phyloP scores from a whole-genome alignment of 2,329 filamentous ascomycete species.

The Falciphora oryzae region DNA sequence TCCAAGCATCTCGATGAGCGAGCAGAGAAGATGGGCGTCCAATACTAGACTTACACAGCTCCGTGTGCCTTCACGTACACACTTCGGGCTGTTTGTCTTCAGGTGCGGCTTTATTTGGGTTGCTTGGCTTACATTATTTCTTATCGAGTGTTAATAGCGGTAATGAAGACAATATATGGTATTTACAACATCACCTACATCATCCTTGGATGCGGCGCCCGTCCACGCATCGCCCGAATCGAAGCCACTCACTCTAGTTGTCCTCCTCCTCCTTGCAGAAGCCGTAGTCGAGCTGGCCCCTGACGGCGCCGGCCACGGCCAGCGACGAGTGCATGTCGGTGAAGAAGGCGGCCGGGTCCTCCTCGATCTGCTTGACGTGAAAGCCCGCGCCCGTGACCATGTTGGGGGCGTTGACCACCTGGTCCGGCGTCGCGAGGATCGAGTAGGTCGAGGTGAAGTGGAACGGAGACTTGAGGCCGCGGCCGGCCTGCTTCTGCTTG shows the following conservation, averaged over 20 bases:
- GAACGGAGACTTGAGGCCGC: constrained; percentile 12
- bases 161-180: too few species aligned
- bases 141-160: too few species aligned
- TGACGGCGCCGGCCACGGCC: constrained; percentile 39
- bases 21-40: too few species aligned
- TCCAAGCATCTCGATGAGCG: too few species aligned
- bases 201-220: neutral
- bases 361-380: constrained; percentile 39
- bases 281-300: constrained; percentile 33
- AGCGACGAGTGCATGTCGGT: constrained; percentile 40
- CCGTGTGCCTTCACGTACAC: too few species aligned
- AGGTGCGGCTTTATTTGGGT: too few species aligned
- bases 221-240: too few species aligned
- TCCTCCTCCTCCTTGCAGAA: neutral
- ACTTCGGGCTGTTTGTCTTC: too few species aligned
- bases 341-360: constrained; percentile 41
- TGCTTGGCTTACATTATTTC: too few species aligned
- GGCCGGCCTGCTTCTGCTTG: neutral
- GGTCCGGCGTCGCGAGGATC: constrained; percentile 37
- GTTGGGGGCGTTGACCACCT: constrained; percentile 36
- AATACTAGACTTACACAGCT: too few species aligned
- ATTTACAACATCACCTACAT: too few species aligned
- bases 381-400: constrained; percentile 35
- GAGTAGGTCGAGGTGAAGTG: constrained; percentile 40
- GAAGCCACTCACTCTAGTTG: neutral